These are phyloP conservation scores for Polysphondylium violaceum DNA, from an alignment of 78 protist genomes.

Conservation along the genomic window DNA sequence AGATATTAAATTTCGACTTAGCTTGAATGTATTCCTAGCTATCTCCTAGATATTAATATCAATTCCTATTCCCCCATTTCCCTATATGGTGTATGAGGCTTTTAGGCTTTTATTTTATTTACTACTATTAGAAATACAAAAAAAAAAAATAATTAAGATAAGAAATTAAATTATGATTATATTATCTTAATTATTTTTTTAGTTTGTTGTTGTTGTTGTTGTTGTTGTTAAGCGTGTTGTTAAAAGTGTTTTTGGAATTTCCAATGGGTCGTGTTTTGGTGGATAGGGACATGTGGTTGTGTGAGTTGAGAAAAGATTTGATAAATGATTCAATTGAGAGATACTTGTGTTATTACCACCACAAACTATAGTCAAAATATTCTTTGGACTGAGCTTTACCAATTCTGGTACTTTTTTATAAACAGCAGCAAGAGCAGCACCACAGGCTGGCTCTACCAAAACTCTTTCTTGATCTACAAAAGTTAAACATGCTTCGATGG, in stretches of 20 bases:
- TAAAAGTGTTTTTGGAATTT: no score
- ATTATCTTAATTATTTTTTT: not conserved
- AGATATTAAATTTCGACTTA: no score
- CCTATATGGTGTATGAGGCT: no score
- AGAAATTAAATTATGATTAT: no score
- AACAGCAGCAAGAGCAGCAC: conserved; percentile 65
- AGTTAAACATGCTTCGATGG: conserved; percentile 74
- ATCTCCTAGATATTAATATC: no score
- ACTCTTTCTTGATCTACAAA: conserved; percentile 71
- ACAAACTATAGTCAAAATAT: conserved; percentile 60
- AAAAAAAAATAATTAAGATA: not conserved
- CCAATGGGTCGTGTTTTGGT: no score
- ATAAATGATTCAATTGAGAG: conserved; percentile 1
- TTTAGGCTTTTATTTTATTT: no score
- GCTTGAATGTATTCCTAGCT: no score
- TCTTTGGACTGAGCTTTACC: conserved; percentile 40
- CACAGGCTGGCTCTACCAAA: conserved; percentile 85
- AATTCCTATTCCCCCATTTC: no score
- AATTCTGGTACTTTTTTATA: conserved; percentile 16
- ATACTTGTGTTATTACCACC: conserved; percentile 67
- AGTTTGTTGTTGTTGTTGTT: not conserved
- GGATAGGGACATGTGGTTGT: no score
- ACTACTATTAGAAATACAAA: no score
- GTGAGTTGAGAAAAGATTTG: not conserved
- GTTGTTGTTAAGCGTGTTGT: not conserved